Conservation (phyloP, 768 basidiomycete species). For the Lentinula aciculospora region DNA sequence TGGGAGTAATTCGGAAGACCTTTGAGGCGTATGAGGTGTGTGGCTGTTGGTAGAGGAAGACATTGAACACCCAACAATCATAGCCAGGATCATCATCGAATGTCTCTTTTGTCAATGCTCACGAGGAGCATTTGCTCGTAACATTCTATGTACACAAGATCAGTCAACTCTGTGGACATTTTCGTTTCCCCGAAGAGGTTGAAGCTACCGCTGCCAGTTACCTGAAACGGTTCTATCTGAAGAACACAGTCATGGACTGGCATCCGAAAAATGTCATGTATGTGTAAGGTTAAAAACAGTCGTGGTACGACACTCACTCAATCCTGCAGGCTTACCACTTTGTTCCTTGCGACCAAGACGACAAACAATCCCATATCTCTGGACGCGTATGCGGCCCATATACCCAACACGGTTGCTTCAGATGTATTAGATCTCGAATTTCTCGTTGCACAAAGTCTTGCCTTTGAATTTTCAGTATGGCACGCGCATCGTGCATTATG, state of each 20-base stretch:
- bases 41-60: slow-evolving; percentile 7
- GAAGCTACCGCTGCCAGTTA: slow-evolving; percentile 91
- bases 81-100: slow-evolving; percentile 70
- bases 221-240: slow-evolving; percentile 93
- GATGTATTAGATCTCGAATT: slow-evolving; percentile 96
- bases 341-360: slow-evolving; percentile 96
- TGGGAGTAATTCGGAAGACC: slow-evolving; percentile 68
- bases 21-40: slow-evolving; percentile 78
- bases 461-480: slow-evolving; percentile 93
- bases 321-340: slow-evolving; percentile 74
- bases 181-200: slow-evolving; percentile 87
- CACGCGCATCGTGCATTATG: slow-evolving; percentile 85
- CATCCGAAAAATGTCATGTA: slow-evolving; percentile 99
- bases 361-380: slow-evolving; percentile 92
- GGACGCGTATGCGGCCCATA: slow-evolving; percentile 76
- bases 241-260: slow-evolving; percentile 99
- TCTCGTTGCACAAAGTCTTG: slow-evolving; percentile 88
- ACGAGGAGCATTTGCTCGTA: slow-evolving; percentile 86
- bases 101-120: slow-evolving; percentile 68
- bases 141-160: slow-evolving; percentile 86
- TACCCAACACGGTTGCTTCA: slow-evolving; percentile 72
- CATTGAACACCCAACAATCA: slow-evolving; percentile 11
- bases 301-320: slow-evolving; percentile 3
- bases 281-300: slow-evolving; percentile 17
- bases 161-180: slow-evolving; percentile 77